Conservation (phyloP, 345 rosid genomes). For the Sisymbrium irio region DNA sequence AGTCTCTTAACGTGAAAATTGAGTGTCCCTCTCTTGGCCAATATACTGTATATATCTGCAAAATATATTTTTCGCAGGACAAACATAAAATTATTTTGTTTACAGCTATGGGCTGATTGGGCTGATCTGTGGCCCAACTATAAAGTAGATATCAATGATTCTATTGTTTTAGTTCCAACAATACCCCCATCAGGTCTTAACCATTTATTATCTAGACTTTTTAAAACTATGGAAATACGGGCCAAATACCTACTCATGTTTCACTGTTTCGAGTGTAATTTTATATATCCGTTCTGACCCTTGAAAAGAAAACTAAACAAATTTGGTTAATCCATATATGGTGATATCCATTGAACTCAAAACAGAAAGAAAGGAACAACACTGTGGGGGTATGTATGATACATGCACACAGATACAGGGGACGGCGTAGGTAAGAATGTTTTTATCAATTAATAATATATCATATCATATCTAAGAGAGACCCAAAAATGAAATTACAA, state of each 20-base stretch:
- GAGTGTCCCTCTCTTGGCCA: background rate
- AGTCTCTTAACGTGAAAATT: background rate
- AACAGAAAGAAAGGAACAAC: background rate
- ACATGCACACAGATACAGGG: conserved; percentile 11
- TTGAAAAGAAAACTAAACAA: background rate
- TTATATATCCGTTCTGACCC: background rate
- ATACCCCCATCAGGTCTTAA: background rate
- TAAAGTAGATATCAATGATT: background rate
- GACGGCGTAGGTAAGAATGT: conserved; percentile 11
- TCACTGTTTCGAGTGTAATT: background rate
- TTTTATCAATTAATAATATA: conserved; percentile 8
- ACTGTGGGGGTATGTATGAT: conserved; percentile 14
- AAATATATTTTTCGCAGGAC: background rate
- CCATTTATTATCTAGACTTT: background rate
- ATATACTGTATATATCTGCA: background rate
- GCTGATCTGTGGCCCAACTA: background rate
- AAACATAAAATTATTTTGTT: background rate
- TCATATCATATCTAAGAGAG: conserved; percentile 7
- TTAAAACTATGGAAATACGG: background rate
- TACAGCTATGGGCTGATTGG: background rate
- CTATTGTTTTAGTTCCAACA: background rate
- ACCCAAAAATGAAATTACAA: conserved; percentile 1
- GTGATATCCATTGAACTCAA: background rate
- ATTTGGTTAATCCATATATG: conserved; percentile 13
- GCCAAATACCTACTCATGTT: background rate